Evolutionary conservation across 768 basidiomycete genomes (phyloP).

Genomic region (Russula brevipes): DNA sequence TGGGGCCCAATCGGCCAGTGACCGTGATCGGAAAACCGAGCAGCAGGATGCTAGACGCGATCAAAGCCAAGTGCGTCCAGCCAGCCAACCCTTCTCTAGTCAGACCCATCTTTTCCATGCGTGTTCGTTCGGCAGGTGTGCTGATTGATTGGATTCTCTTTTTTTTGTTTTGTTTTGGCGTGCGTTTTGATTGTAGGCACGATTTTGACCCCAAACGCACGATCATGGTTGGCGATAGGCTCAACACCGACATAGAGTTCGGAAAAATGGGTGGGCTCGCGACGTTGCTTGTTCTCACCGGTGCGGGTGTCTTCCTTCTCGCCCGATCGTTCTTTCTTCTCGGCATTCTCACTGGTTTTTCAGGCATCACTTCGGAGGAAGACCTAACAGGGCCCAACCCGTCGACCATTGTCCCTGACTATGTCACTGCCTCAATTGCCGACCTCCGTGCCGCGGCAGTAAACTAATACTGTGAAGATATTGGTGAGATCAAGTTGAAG

Average conservation of each 20-base stretch:
- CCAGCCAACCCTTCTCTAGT: not conserved
- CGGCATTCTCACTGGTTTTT: slow-evolving; percentile 1
- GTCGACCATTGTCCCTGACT: too few relatives aligned
- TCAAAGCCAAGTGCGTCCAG: slow-evolving; percentile 62
- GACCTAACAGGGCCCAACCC: slow-evolving; percentile 55
- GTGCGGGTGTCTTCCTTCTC: slow-evolving; percentile 37
- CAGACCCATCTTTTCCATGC: not conserved
- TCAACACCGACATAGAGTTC: slow-evolving; percentile 64
- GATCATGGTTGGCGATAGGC: too few relatives aligned
- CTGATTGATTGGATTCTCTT: not conserved
- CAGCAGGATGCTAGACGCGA: slow-evolving; percentile 26
- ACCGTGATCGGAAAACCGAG: slow-evolving; percentile 88
- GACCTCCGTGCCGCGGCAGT: slow-evolving; percentile 48
- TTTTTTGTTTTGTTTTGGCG: not conserved
- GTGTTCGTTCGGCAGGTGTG: slow-evolving; percentile 6
- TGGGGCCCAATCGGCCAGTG: slow-evolving; percentile 53
- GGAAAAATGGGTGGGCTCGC: slow-evolving; percentile 80
- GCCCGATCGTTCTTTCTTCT: not conserved
- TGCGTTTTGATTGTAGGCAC: slow-evolving; percentile 47
- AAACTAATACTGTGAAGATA: not conserved
- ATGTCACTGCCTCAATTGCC: slow-evolving; percentile 60
- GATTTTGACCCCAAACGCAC: slow-evolving; percentile 72
- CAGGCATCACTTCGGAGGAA: slow-evolving; percentile 72
- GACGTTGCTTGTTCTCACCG: slow-evolving; percentile 90
- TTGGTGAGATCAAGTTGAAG: slow-evolving; percentile 4